These are phyloP conservation scores for Cymbopogon flexuosus DNA, from an alignment of 202 grass and related monocot species.

Conservation along the genomic window DNA sequence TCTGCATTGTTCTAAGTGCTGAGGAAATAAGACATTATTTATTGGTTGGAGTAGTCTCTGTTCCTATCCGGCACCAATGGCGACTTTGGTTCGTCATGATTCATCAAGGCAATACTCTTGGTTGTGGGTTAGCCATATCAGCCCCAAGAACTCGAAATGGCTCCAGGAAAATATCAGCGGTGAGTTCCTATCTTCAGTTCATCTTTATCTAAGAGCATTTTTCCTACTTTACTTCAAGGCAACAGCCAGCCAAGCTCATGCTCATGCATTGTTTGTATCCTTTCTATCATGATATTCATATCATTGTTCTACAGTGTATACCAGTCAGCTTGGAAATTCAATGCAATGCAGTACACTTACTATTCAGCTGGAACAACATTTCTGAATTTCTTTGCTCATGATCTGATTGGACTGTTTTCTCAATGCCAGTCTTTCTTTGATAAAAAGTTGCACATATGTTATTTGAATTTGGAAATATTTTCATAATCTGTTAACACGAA, in stretches of 20 bases:
- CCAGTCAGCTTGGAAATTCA: not conserved
- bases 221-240: not conserved
- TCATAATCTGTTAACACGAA: not conserved
- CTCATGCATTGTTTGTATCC: not conserved
- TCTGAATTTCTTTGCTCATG: slow-evolving; percentile 5
- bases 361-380: slow-evolving; percentile 1
- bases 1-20: not conserved
- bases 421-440: not conserved
- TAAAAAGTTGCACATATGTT: not conserved
- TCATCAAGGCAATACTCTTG: slow-evolving; percentile 71
- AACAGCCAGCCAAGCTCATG: not conserved
- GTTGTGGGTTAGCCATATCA: slow-evolving; percentile 86
- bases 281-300: not conserved
- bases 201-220: not conserved
- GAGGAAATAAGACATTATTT: slow-evolving; percentile 14
- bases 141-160: slow-evolving; percentile 96
- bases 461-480: not conserved
- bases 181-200: slow-evolving; percentile 31
- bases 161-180: slow-evolving; percentile 88
- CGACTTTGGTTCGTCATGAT: slow-evolving; percentile 51
- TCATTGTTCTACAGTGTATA: not conserved
- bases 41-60: not conserved
- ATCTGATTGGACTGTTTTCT: not conserved
- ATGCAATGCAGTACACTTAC: not conserved
- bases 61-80: slow-evolving; percentile 55